A percentile compares a stretch with the other conserved stretches of the same genome.
These are phyloP conservation scores for Hyaloscypha finlandica DNA, from an alignment of 495 filamentous ascomycete species.

Conservation along the genomic window DNA sequence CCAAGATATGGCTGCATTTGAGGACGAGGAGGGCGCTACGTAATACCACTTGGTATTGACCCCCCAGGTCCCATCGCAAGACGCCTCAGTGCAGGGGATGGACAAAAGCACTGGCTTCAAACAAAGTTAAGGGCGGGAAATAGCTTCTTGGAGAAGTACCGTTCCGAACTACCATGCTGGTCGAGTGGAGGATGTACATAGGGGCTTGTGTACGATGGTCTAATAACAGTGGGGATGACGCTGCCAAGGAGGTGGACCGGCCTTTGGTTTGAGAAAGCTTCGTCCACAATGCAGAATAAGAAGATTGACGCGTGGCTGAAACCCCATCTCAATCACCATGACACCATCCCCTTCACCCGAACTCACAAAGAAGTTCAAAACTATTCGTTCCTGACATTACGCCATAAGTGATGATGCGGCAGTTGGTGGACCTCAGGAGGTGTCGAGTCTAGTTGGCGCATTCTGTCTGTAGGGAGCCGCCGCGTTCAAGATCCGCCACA, in stretches of 20 bases:
- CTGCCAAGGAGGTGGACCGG: not conserved
- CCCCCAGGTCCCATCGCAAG: not conserved
- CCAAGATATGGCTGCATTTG: not conserved
- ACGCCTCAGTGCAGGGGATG: not conserved
- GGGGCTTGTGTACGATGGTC: not conserved
- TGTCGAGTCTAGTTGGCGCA: not conserved
- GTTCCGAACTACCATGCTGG: not conserved
- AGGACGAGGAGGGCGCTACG: slow-evolving; percentile 3
- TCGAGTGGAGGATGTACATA: not conserved
- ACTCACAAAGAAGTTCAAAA: not conserved
- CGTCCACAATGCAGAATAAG: not conserved
- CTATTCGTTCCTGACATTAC: not conserved
- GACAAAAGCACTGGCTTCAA: slow-evolving; percentile 8
- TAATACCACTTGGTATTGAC: not conserved
- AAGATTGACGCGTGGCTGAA: slow-evolving; percentile 8
- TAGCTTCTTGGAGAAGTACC: not conserved
- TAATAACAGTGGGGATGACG: not conserved
- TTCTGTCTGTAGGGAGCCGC: not conserved
- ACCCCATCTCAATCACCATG: not conserved
- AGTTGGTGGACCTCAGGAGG: not conserved
- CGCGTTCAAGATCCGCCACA: not conserved
- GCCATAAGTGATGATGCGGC: not conserved
- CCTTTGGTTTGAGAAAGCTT: not conserved
- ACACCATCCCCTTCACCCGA: not conserved
- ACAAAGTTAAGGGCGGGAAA: slow-evolving; percentile 7